Percentiles rank a stretch among this genome's conserved stretches.
Evolutionary conservation across 2,329 filamentous ascomycete species (phyloP).

Genomic region (Bipolaris sorokiniana): DNA sequence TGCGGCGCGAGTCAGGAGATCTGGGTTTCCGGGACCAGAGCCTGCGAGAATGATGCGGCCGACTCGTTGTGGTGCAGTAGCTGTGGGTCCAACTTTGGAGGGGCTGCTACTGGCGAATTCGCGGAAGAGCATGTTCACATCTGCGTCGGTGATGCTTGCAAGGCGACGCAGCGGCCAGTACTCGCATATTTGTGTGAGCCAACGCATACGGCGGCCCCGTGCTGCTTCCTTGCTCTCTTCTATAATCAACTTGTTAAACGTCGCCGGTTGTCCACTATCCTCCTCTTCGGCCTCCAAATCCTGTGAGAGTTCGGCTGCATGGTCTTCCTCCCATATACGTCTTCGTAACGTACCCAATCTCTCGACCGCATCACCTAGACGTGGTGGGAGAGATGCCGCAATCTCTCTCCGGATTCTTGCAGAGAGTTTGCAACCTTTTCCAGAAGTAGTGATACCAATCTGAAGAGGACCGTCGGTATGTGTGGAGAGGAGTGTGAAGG

Average conservation of each 20-base stretch:
- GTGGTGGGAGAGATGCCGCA: slow-evolving; percentile 74
- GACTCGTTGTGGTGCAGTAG: slow-evolving; percentile 40
- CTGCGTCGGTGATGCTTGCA: slow-evolving; percentile 77
- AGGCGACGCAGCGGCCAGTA: slow-evolving; percentile 93
- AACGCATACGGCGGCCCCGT: slow-evolving; percentile 83
- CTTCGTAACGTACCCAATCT: slow-evolving; percentile 67
- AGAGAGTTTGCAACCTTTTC: slow-evolving; percentile 90
- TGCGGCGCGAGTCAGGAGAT: slow-evolving; percentile 84
- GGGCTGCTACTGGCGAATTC: slow-evolving; percentile 64
- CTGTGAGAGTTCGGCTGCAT: slow-evolving; percentile 57
- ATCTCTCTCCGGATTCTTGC: slow-evolving; percentile 89
- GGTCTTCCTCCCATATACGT: slow-evolving; percentile 54
- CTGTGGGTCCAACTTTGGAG: slow-evolving; percentile 35
- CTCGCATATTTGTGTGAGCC: slow-evolving; percentile 95
- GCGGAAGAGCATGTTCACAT: slow-evolving; percentile 77
- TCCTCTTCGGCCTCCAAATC: slow-evolving; percentile 62
- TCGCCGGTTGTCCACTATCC: slow-evolving; percentile 74
- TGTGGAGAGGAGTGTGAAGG: slow-evolving; percentile 87
- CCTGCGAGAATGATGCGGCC: slow-evolving; percentile 88
- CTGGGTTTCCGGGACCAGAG: slow-evolving; percentile 89
- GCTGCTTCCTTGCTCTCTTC: slow-evolving; percentile 75
- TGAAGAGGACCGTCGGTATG: slow-evolving; percentile 90
- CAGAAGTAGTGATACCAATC: slow-evolving; percentile 94
- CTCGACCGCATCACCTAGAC: slow-evolving; percentile 78
- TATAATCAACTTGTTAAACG: slow-evolving; percentile 82